Base-by-base conservation (phyloP, 2,329 filamentous ascomycete species). In the Colletotrichum brevisporum region DNA sequence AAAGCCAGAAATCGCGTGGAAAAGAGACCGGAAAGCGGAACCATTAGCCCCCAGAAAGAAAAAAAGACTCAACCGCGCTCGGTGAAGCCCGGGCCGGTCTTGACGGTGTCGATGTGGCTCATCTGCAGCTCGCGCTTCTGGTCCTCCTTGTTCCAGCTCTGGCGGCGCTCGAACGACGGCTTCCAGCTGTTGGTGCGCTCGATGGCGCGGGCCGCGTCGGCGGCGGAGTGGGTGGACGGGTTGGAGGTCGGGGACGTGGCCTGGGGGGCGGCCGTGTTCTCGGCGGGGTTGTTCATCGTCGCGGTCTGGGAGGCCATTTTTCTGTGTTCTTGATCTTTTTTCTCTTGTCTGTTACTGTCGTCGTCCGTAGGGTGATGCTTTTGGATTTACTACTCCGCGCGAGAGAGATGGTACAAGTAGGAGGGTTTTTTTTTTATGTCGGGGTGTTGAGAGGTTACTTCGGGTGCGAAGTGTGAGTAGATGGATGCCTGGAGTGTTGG, bases 141-240 rank as follows among this genome's bases (percentile, higher is more conserved):
- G 75, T 88, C 87, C 77, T 90, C 84, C 43, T 80, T 79, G 74
- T 80, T 83, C 81, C 84, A 89, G 78, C 85, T 87, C 75, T 85
- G 84, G 54, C 85, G 83, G 10, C 83, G 81, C 72, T 82, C 77
- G 61, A 82, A 72, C 18, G 74, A 73, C 8, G 87, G 87, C 72
- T 81, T 82, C 87, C 87, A 89, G 70, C 72, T 75, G 64, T 74
- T 75, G 2, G 79, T 77, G 72, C 76, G 76, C 43, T 75, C 73
- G 73, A 79, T 78, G 73, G 76, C 78, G 58, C 78, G 78, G 61
- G 74, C 74, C 56, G 77, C 77, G 15, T 73, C 74, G 67, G 76
- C 75, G 53, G 65, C 65, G 57, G 71, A 13, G 54, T 50, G 39
- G 27, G 58, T 36, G 27, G 55, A 59, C 31, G 31, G 31, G 31